Evolutionary conservation across 495 filamentous ascomycete genomes (phyloP), one percentile per base, ranked within the genome.

Genomic region (Lophiostoma macrostomum): DNA sequence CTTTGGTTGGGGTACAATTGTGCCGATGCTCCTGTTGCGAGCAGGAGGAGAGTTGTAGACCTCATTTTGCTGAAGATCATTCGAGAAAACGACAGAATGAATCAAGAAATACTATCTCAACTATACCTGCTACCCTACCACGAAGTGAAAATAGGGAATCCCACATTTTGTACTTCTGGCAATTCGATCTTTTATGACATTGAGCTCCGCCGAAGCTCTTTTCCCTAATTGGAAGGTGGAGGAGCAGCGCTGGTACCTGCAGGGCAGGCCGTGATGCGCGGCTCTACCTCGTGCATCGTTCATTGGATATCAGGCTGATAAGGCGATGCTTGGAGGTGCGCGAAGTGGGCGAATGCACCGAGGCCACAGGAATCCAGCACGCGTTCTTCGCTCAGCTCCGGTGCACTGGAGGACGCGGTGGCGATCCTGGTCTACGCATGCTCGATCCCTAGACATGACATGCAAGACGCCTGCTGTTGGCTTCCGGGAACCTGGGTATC

Each of bases 1-100:
- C 67, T 74, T 60, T 71, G 45, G 28, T 63, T 66, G 27, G 45
- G 39, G 22, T 50, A 58, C 11, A 51, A 22, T 29, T 56, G 47
- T 13, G 24, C 37, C 5, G 18, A 40, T 44, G 45, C 28, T 36
- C 11, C 13, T 8, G 19, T 31, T 1, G 34, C 24, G 16, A 48
- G 42, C 11, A 41, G 32, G 7, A 31, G 25, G 16, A 29, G 14
- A 6, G 27, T 18, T 32, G 2, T 29, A 25, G n/a, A 31, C 24
- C 2, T 24, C 44, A 56, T 49, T 28, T 23, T 35, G 16, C 6
- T 10, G 30, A 27, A 13, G 29, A 41, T 47, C 22, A 32, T 49
- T n/a, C 34, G 20, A 13, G 39, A 47, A 11, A 48, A 27, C 14
- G 27, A 22, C 16, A 36, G 32, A 48, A 37, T 37, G 34, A 37